Conservation (phyloP, 164 flowering plant species). For the Vitis rotundifolia region DNA sequence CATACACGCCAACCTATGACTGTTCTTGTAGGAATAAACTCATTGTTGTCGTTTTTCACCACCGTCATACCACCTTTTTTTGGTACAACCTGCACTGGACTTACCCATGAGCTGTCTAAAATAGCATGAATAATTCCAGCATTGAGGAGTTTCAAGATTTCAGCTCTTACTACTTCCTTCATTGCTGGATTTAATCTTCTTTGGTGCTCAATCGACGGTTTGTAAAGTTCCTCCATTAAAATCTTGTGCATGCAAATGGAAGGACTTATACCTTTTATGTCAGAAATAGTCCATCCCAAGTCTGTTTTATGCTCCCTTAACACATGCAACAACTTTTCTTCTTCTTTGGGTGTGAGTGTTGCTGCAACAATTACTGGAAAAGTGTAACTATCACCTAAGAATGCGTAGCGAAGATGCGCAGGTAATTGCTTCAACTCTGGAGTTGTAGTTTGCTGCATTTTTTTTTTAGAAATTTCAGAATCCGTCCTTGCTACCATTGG, state of each 20-base stretch:
- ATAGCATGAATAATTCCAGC: background rate
- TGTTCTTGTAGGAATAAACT: background rate
- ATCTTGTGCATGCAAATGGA: too few species aligned
- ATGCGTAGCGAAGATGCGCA: background rate
- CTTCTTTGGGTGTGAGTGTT: background rate
- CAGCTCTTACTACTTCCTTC: background rate
- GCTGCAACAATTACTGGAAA: background rate
- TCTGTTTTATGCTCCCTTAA: background rate
- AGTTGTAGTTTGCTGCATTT: too few species aligned
- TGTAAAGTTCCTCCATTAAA: too few species aligned
- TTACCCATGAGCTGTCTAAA: background rate
- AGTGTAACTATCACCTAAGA: conserved; percentile 4
- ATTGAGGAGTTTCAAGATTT: background rate
- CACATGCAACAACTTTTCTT: background rate
- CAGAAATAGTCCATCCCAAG: conserved; percentile 20
- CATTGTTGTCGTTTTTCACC: background rate
- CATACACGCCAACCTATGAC: background rate
- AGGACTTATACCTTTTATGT: conserved; percentile 20
- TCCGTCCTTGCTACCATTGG: too few species aligned
- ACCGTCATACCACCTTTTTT: background rate
- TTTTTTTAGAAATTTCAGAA: too few species aligned
- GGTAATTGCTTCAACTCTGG: too few species aligned
- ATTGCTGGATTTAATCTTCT: too few species aligned
- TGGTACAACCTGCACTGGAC: too few species aligned
- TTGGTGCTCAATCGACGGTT: too few species aligned